Evolutionary conservation across 2,329 filamentous ascomycete genomes (phyloP).

Genomic region (Xylariomycetidae sp.): DNA sequence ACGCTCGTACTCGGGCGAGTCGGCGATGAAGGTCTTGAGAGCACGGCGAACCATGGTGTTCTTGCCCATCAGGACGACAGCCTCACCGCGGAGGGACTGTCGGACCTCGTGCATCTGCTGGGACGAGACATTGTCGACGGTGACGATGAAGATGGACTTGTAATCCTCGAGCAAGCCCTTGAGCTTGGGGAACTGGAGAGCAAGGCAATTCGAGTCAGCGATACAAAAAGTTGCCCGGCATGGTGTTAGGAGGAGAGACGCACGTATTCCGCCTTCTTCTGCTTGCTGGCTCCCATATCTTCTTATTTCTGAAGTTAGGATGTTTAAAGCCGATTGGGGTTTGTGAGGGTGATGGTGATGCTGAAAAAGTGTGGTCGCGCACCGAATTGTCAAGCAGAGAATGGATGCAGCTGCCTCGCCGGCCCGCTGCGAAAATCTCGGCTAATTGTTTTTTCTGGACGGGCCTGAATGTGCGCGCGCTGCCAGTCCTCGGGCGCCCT

Average conservation of each 20-base stretch:
- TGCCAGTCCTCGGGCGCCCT: too few species aligned
- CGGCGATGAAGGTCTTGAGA: conserved; percentile 85
- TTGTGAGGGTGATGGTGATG: conserved; percentile 12
- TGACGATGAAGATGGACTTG: conserved; percentile 95
- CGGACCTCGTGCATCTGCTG: conserved; percentile 99
- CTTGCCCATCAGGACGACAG: conserved; percentile 98
- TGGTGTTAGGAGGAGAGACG: conserved; percentile 1
- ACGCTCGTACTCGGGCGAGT: conserved; percentile 96
- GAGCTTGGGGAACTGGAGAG: conserved; percentile 98
- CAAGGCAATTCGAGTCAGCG: conserved; percentile 4
- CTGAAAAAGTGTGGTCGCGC: conserved; percentile 6
- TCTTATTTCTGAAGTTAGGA: conserved; percentile 93
- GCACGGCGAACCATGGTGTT: conserved; percentile 99
- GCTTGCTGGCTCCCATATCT: conserved; percentile 98
- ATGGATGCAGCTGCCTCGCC: neutral
- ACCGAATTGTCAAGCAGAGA: neutral
- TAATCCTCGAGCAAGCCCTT: conserved; percentile 95
- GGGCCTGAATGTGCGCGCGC: conserved; percentile 10
- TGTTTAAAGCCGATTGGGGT: conserved; percentile 74
- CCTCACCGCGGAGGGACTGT: conserved; percentile 79
- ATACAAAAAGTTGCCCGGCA: neutral
- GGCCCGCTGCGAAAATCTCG: conserved; percentile 12
- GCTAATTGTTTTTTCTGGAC: conserved; percentile 18
- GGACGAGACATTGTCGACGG: conserved; percentile 98
- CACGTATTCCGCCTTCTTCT: conserved; percentile 69